Conservation (phyloP, 371 early-diverging fungal species). For the Smittium culicis region DNA sequence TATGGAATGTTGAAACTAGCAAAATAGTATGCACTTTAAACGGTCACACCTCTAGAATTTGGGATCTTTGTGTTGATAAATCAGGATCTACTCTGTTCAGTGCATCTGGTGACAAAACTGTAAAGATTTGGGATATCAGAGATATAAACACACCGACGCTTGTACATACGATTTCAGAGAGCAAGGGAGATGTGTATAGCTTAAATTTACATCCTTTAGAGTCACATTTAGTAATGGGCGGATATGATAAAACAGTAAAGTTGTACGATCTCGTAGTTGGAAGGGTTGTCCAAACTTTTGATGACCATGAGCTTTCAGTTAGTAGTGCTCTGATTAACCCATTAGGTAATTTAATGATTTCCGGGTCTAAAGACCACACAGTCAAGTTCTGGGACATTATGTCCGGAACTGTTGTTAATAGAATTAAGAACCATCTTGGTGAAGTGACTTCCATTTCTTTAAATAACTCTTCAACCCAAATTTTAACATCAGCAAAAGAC, state of each 20-base stretch:
- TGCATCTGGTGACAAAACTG: too few relatives aligned
- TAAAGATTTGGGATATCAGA: too few relatives aligned
- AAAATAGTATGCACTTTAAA: too few relatives aligned
- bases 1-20: too few relatives aligned
- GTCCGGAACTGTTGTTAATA: conserved; percentile 83
- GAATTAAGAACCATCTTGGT: conserved; percentile 81
- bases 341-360: conserved; percentile 79
- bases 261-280: conserved; percentile 73
- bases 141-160: too few relatives aligned
- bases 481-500: conserved; percentile 84
- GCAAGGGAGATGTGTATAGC: conserved; percentile 74
- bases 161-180: too few relatives aligned
- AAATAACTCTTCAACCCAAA: conserved; percentile 63
- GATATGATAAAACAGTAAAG: conserved; percentile 82
- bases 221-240: conserved; percentile 71
- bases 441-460: conserved; percentile 76
- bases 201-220: conserved; percentile 70
- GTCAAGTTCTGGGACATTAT: conserved; percentile 94
- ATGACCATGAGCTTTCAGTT: conserved; percentile 73
- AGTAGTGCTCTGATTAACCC: conserved; percentile 76
- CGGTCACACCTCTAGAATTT: too few relatives aligned
- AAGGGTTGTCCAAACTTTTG: conserved; percentile 64
- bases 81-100: too few relatives aligned
- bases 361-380: conserved; percentile 85
- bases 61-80: too few relatives aligned